phyloP scores from a whole-genome alignment of 2,329 filamentous ascomycete genomes.

The Epichloe aotearoae region DNA sequence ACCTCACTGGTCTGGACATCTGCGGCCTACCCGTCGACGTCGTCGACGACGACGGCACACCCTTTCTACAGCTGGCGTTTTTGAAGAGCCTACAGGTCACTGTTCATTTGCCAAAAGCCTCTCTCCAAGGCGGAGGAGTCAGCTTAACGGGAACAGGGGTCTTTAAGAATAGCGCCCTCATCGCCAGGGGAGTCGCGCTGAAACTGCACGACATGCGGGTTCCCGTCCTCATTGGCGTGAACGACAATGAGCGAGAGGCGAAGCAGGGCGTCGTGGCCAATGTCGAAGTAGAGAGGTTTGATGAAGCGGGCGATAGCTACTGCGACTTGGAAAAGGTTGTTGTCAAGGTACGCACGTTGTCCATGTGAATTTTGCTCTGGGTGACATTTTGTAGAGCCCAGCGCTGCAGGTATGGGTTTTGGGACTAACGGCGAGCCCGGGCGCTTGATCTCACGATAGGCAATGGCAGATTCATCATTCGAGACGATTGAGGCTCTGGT shows the following conservation, averaged over 20 bases:
- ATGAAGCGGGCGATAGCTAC: constrained; percentile 35
- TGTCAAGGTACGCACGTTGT: constrained; percentile 40
- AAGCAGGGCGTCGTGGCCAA: constrained; percentile 55
- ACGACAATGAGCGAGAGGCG: constrained; percentile 51
- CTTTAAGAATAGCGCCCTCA: constrained; percentile 17
- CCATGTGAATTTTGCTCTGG: too few species aligned
- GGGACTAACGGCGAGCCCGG: neutral
- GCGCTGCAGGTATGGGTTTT: neutral
- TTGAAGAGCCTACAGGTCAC: constrained; percentile 38
- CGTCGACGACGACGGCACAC: neutral
- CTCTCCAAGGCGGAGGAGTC: constrained; percentile 48
- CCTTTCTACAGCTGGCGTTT: constrained; percentile 19
- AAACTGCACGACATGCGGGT: constrained; percentile 45
- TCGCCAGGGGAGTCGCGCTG: constrained; percentile 22
- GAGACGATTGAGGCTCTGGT: constrained; percentile 52
- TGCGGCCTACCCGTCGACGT: constrained; percentile 3
- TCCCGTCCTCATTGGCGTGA: constrained; percentile 59
- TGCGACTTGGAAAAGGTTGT: constrained; percentile 43
- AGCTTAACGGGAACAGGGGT: constrained; percentile 34
- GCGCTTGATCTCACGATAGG: constrained; percentile 20
- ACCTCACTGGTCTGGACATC: constrained; percentile 15
- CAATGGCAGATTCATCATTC: constrained; percentile 42
- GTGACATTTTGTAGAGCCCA: too few species aligned
- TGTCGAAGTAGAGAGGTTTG: constrained; percentile 44
- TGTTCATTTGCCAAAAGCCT: constrained; percentile 53